Percentiles rank a stretch among this genome's conserved stretches.
Conservation (phyloP, 352 stramenopile genomes). For the Nothophytophthora sp. region DNA sequence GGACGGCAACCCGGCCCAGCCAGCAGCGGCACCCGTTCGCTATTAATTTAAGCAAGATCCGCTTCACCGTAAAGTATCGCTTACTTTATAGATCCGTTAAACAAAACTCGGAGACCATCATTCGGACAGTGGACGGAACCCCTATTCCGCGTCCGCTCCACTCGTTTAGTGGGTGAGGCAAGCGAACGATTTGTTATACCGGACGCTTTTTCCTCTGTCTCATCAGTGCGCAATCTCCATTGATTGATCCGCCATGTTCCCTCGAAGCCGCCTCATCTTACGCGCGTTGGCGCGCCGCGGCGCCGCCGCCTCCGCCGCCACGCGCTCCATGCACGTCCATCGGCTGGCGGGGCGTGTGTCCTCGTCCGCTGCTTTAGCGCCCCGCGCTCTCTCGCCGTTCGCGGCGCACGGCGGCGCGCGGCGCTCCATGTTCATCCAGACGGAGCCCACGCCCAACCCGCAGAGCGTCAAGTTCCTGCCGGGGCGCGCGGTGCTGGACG, state of each 20-base stretch:
- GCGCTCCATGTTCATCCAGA: slow-evolving; percentile 98
- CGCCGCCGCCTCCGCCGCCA: slow-evolving; percentile 2
- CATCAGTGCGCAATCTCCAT: slow-evolving; percentile 9
- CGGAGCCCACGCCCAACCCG: slow-evolving; percentile 98
- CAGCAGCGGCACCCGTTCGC: slow-evolving; percentile 4
- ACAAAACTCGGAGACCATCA: too few species aligned
- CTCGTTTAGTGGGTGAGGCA: too few species aligned
- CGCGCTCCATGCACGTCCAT: slow-evolving; percentile 16
- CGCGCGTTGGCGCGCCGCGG: slow-evolving; percentile 26
- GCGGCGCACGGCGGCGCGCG: slow-evolving; percentile 37
- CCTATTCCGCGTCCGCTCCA: too few species aligned
- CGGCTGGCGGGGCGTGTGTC: not conserved
- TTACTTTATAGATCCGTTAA: too few species aligned
- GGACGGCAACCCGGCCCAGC: slow-evolving; percentile 10
- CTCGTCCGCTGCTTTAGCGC: not conserved
- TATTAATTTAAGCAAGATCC: not conserved
- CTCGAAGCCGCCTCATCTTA: slow-evolving; percentile 26
- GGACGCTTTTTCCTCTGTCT: too few species aligned
- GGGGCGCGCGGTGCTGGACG: slow-evolving; percentile 87
- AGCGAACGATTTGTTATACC: too few species aligned
- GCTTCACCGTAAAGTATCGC: not conserved
- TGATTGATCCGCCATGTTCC: slow-evolving; percentile 20
- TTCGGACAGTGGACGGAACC: too few species aligned
- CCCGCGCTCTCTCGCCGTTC: slow-evolving; percentile 25
- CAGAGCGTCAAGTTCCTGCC: slow-evolving; percentile 98